These are phyloP conservation scores for Akanthomyces muscarius DNA, from an alignment of 2,329 filamentous ascomycete genomes.

Conservation along the genomic window DNA sequence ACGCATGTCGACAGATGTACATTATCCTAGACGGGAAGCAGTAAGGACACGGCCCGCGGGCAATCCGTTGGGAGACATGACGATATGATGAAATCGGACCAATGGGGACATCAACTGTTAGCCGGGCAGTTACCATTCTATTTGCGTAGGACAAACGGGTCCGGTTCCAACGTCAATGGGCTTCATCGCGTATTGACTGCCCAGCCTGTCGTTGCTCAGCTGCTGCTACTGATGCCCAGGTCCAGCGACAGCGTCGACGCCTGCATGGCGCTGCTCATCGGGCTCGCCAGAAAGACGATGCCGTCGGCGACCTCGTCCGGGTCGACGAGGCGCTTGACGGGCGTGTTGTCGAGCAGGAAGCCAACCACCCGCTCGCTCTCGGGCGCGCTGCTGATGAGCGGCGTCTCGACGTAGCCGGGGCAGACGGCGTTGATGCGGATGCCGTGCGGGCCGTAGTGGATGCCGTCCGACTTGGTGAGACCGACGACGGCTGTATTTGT, in stretches of 20 bases:
- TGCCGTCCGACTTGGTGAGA: constrained; percentile 51
- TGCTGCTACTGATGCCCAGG: neutral
- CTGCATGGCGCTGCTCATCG: constrained; percentile 50
- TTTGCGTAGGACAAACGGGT: no score
- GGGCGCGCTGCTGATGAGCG: neutral
- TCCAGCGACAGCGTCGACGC: constrained; percentile 29
- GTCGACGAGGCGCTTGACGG: constrained; percentile 14
- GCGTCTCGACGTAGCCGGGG: constrained; percentile 42
- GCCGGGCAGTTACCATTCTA: no score
- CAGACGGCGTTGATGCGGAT: constrained; percentile 61
- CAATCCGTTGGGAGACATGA: no score
- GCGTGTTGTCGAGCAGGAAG: constrained; percentile 13
- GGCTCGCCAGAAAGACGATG: constrained; percentile 48
- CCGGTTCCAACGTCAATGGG: no score
- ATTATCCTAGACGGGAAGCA: no score
- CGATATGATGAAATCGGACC: no score
- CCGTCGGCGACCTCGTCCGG: constrained; percentile 51
- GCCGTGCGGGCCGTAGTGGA: constrained; percentile 45
- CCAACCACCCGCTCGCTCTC: neutral
- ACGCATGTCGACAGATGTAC: no score
- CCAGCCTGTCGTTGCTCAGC: neutral
- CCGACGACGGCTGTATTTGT: constrained; percentile 39
- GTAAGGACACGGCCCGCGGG: no score
- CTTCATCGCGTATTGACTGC: no score
- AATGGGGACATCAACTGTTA: no score